Percentiles rank a stretch among this genome's conserved stretches.
These are phyloP conservation scores for Penicillium aurantiogriseum DNA, from an alignment of 2,329 filamentous ascomycete genomes.

Conservation along the genomic window DNA sequence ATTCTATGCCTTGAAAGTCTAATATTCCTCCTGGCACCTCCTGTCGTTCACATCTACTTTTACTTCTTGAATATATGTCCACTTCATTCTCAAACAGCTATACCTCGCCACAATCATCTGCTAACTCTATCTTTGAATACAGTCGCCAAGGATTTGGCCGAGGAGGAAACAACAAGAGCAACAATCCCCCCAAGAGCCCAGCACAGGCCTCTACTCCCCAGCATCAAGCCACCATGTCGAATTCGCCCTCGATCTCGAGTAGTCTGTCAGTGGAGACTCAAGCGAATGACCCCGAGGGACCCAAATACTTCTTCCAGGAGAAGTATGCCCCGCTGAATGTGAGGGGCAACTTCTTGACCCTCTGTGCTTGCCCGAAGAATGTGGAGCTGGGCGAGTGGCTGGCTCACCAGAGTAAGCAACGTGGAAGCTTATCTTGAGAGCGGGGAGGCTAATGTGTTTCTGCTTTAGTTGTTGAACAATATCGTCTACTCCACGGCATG, in stretches of 20 bases:
- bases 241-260: slow-evolving; percentile 42
- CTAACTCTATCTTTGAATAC: slow-evolving; percentile 26
- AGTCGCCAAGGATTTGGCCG: slow-evolving; percentile 52
- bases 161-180: slow-evolving; percentile 48
- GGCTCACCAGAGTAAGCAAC: slow-evolving; percentile 76
- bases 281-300: slow-evolving; percentile 43
- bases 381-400: slow-evolving; percentile 95
- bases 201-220: slow-evolving; percentile 31
- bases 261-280: slow-evolving; percentile 38
- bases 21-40: slow-evolving; percentile 6
- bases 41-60: slow-evolving; percentile 1
- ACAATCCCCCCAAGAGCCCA: slow-evolving; percentile 40
- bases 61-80: slow-evolving; percentile 8
- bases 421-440: neutral
- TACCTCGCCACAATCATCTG: slow-evolving; percentile 15
- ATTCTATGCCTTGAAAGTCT: slow-evolving; percentile 15
- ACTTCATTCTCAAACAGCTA: slow-evolving; percentile 5
- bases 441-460: slow-evolving; percentile 10
- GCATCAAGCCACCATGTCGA: slow-evolving; percentile 31
- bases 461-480: slow-evolving; percentile 79
- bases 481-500: slow-evolving; percentile 83
- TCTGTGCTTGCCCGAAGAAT: slow-evolving; percentile 88
- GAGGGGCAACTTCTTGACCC: slow-evolving; percentile 95
- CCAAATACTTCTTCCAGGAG: slow-evolving; percentile 53
- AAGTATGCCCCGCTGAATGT: slow-evolving; percentile 77